phyloP scores from a whole-genome alignment of 805 yeast species.

The Wickerhamiella hasegawae region DNA sequence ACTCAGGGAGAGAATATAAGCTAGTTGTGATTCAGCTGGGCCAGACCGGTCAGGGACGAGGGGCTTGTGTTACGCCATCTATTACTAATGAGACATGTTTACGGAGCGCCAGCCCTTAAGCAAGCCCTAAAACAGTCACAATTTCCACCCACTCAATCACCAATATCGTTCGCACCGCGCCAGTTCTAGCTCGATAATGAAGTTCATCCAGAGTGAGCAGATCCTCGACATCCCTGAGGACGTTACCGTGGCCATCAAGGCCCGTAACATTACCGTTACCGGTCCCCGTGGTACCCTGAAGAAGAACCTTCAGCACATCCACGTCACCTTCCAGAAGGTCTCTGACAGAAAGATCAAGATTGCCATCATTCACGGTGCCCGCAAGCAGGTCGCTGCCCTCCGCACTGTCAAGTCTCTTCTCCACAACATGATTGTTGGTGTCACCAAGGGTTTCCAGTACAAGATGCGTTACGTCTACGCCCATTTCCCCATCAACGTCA shows the following conservation, averaged over 20 bases:
- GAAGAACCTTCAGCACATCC: conserved; percentile 88
- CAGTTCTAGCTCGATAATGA: too few relatives aligned
- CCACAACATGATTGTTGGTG: conserved; percentile 93
- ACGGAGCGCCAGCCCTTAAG: too few relatives aligned
- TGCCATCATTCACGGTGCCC: conserved; percentile 96
- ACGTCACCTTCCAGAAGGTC: conserved; percentile 77
- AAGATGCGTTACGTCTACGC: conserved; percentile 99
- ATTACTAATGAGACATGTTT: too few relatives aligned
- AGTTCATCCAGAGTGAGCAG: conserved; percentile 81
- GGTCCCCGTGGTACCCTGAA: conserved; percentile 95
- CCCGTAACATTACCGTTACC: conserved; percentile 77
- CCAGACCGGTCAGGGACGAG: too few relatives aligned
- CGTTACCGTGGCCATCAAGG: conserved; percentile 78
- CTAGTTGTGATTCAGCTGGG: too few relatives aligned
- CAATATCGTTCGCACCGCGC: too few relatives aligned
- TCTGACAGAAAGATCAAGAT: conserved; percentile 61
- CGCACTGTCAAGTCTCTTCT: conserved; percentile 96
- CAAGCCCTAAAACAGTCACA: too few relatives aligned
- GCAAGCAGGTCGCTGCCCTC: conserved; percentile 99
- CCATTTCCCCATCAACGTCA: conserved; percentile 99
- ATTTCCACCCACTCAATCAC: too few relatives aligned
- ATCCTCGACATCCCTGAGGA: conserved; percentile 77
- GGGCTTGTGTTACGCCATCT: too few relatives aligned
- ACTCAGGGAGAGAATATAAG: too few relatives aligned
- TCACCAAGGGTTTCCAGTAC: conserved; percentile 97